Evolutionary conservation across 495 filamentous ascomycete species (phyloP).

Genomic region (Trichoderma virens): DNA sequence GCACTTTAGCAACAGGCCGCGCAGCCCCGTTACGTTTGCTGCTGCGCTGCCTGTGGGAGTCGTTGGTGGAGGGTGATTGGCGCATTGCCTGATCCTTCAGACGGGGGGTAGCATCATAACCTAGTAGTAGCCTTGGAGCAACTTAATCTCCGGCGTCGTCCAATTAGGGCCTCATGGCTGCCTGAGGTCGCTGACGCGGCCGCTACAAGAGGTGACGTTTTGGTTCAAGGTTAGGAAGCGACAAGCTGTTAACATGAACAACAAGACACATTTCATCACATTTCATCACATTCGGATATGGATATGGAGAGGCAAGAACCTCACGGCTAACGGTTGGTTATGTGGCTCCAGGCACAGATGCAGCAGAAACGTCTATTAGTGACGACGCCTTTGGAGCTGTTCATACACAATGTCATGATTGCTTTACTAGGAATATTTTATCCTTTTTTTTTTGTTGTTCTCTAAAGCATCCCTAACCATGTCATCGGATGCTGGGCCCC

Average conservation of each 20-base stretch:
- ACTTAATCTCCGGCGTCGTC: background rate
- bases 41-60: background rate
- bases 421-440: background rate
- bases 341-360: no score
- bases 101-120: no score
- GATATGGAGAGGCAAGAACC: no score
- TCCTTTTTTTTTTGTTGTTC: no score
- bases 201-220: background rate
- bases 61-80: no score
- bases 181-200: background rate
- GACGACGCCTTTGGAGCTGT: no score
- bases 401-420: no score
- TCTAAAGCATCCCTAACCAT: background rate
- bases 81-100: no score
- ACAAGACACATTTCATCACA: background rate
- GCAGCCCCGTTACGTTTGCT: background rate
- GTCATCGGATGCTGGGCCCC: background rate
- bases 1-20: background rate
- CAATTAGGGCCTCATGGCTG: background rate
- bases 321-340: no score
- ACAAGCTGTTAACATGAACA: background rate
- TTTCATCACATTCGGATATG: no score
- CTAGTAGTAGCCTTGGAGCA: no score
- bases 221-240: background rate
- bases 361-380: no score